Base-by-base conservation (phyloP, 768 basidiomycete species). In the Lepiota subincarnata region DNA sequence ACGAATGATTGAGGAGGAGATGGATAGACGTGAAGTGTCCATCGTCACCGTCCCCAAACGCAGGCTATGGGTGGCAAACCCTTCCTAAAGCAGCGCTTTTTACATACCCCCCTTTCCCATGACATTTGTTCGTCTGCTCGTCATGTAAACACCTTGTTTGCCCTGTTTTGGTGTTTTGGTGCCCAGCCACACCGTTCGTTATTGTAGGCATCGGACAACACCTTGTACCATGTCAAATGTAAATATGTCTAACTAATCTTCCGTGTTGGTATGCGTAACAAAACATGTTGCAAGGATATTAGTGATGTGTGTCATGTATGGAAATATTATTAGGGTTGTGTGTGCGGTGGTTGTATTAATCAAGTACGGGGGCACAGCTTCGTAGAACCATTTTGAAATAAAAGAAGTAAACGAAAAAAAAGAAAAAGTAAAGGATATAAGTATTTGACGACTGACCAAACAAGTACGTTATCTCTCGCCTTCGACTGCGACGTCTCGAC, bases 11-110 rank as follows among this genome's bases (percentile, higher is more conserved):
- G 90, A 92, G 64, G 84, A 86, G 53, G 89, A 92, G 67, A 88
- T 92, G 79, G 82, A 76, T 36, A 75, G 89, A 59, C 79, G 90
- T 45, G 88, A 92, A 58, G 88, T 92, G 26, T 87, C 86, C n/a
- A 89, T 92, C 62, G 80, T 92, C 56, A 84, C 83, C 4, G 76
- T 82, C 39, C 90, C 90, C 16, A 84, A 81, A 64, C 86, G 88
- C 59, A 83, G 79, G 62, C 69, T 92, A 52, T 83, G 82, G 76
- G 78, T 92, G 44, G 77, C 81, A 48, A 92, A 92, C 67, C 87
- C 86, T 12, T 77, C 76, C 58, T 74, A 66, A 71, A 59, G 10
- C 22, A 48, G 37, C 28, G 40, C 11, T 45, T 43, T n/a, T 48
- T 54, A 36, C 53, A 7, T 34, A 19, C 36, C 20, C 37, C 41